Conservation (phyloP, 257 asterid genomes). For the Rubia yunnanensis region DNA sequence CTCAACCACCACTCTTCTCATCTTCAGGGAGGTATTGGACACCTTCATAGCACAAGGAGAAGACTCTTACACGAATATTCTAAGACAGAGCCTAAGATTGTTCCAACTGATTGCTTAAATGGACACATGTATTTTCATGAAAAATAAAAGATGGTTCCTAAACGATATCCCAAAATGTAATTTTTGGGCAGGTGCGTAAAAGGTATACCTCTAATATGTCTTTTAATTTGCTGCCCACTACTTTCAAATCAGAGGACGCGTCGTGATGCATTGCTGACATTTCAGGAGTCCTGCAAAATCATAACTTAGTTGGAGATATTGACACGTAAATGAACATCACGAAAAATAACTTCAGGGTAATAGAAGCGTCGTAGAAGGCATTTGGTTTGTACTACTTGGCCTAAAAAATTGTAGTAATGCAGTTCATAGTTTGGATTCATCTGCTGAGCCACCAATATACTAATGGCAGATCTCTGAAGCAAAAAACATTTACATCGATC, state of each 20-base stretch:
- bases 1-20: conserved; percentile 41
- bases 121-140: too few species aligned
- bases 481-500: background rate
- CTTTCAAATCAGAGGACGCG: conserved; percentile 56
- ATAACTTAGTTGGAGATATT: too few species aligned
- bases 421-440: background rate
- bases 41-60: conserved; percentile 26
- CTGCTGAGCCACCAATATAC: background rate
- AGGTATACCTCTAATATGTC: conserved; percentile 50
- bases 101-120: too few species aligned
- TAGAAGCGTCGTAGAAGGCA: too few species aligned
- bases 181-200: background rate
- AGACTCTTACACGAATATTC: background rate
- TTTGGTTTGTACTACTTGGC: too few species aligned
- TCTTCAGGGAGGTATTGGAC: conserved; percentile 48
- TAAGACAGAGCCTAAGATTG: background rate
- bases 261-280: conserved; percentile 97
- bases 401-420: background rate
- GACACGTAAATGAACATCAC: too few species aligned
- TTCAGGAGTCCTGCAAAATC: conserved; percentile 66
- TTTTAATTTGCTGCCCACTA: conserved; percentile 55
- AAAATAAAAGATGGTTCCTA: background rate
- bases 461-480: background rate
- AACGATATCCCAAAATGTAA: background rate
- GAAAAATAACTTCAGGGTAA: too few species aligned